Conservation (phyloP, 2,329 filamentous ascomycete species). For the Diaporthe sp. region DNA sequence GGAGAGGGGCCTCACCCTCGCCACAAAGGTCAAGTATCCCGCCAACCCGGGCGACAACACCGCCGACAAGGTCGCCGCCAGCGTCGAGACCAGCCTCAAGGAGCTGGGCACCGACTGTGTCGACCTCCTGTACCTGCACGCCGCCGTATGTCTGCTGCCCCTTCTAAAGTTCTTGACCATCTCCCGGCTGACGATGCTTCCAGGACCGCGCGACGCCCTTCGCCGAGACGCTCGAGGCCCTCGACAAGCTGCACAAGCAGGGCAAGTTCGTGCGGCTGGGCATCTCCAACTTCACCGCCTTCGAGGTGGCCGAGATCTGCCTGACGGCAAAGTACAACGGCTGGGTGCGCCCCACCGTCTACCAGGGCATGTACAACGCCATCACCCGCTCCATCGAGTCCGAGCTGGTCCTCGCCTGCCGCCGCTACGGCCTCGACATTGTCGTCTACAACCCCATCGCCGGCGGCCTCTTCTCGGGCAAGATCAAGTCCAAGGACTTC, state of each 20-base stretch:
- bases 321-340: conserved; percentile 83
- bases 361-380: conserved; percentile 87
- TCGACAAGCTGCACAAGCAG: conserved; percentile 86
- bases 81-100: conserved; percentile 76
- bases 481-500: conserved; percentile 77
- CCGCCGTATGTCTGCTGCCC: conserved; percentile 57
- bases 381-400: conserved; percentile 82
- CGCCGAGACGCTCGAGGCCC: conserved; percentile 81
- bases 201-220: conserved; percentile 77
- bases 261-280: conserved; percentile 88
- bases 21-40: conserved; percentile 79
- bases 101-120: conserved; percentile 81
- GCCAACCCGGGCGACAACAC: conserved; percentile 70
- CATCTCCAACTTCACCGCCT: conserved; percentile 87
- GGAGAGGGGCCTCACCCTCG: conserved; percentile 76
- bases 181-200: background rate
- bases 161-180: background rate
- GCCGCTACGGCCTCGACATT: conserved; percentile 82
- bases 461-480: conserved; percentile 84
- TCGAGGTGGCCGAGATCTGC: conserved; percentile 88
- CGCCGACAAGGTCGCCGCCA: conserved; percentile 73
- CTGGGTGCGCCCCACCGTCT: conserved; percentile 85
- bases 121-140: conserved; percentile 83
- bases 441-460: conserved; percentile 88
- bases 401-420: conserved; percentile 81